Conservation (phyloP, 352 stramenopile genomes). For the Globisporangium cystogenes region DNA sequence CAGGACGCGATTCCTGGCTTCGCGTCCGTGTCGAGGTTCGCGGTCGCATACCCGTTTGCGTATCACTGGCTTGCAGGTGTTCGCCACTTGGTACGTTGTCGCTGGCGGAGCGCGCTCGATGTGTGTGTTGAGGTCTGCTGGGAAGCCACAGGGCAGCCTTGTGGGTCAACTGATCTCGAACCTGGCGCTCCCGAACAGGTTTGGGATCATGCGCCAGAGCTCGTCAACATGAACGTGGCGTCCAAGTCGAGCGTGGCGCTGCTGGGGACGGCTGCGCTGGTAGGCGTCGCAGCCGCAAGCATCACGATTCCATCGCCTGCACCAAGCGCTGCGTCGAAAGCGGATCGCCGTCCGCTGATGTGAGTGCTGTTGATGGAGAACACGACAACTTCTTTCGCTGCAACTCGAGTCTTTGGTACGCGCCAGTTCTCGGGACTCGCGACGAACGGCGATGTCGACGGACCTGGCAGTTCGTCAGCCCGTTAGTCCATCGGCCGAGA, state of each 20-base stretch:
- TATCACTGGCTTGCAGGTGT: slow-evolving; percentile 89
- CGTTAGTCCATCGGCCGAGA: too few relatives aligned
- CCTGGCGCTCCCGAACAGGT: slow-evolving; percentile 16
- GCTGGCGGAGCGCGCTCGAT: background rate
- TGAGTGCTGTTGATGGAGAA: too few relatives aligned
- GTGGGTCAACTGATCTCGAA: background rate
- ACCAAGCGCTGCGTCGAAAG: too few relatives aligned
- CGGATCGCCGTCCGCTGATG: too few relatives aligned
- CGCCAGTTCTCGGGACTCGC: too few relatives aligned
- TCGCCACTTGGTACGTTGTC: slow-evolving; percentile 44
- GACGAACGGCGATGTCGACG: too few relatives aligned
- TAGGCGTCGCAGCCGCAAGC: slow-evolving; percentile 7
- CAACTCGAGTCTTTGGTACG: too few relatives aligned
- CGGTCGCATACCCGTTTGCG: slow-evolving; percentile 84
- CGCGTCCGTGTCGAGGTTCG: slow-evolving; percentile 71
- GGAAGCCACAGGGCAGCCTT: too few relatives aligned
- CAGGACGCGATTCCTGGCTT: slow-evolving; percentile 36
- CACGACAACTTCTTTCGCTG: too few relatives aligned
- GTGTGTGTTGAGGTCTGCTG: background rate
- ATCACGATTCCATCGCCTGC: background rate
- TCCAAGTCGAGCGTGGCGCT: slow-evolving; percentile 19
- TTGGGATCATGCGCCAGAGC: slow-evolving; percentile 75
- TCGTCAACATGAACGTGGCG: slow-evolving; percentile 29
- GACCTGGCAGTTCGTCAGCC: too few relatives aligned
- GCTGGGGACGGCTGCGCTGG: slow-evolving; percentile 12